Conservation (phyloP, 2,329 filamentous ascomycete genomes). For the Ceratocystis alfenasii region DNA sequence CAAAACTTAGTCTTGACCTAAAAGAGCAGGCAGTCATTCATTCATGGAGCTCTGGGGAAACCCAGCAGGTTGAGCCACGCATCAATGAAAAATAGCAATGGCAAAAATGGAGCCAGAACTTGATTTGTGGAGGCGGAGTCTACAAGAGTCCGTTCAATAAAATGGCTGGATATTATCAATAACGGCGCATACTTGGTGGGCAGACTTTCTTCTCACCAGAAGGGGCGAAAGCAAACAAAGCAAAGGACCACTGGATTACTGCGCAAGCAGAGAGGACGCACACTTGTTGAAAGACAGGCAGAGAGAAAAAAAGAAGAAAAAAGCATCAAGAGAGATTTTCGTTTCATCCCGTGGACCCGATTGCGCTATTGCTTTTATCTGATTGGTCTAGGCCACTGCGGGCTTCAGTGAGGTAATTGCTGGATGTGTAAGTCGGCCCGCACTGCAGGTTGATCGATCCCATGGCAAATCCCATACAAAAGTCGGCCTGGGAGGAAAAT, state of each 20-base stretch:
- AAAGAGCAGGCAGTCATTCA: background rate
- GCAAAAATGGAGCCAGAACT: background rate
- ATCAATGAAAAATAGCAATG: background rate
- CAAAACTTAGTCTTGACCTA: background rate
- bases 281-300: background rate
- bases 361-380: background rate
- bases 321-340: background rate
- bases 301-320: background rate
- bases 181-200: background rate
- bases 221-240: background rate
- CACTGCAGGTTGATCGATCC: conserved; percentile 1
- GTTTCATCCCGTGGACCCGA: background rate
- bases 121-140: background rate
- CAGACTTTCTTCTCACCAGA: background rate
- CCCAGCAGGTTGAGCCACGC: background rate
- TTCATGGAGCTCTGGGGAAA: conserved; percentile 1
- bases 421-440: conserved; percentile 12
- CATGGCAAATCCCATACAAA: conserved; percentile 4
- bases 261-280: background rate
- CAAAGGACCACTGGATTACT: background rate
- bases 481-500: background rate
- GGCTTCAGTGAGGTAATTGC: conserved; percentile 7
- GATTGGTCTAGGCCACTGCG: background rate
- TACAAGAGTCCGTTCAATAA: background rate
- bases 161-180: background rate